These are phyloP conservation scores for Aurifilum marmelostoma DNA, from an alignment of 2,329 filamentous ascomycete species.

Conservation along the genomic window DNA sequence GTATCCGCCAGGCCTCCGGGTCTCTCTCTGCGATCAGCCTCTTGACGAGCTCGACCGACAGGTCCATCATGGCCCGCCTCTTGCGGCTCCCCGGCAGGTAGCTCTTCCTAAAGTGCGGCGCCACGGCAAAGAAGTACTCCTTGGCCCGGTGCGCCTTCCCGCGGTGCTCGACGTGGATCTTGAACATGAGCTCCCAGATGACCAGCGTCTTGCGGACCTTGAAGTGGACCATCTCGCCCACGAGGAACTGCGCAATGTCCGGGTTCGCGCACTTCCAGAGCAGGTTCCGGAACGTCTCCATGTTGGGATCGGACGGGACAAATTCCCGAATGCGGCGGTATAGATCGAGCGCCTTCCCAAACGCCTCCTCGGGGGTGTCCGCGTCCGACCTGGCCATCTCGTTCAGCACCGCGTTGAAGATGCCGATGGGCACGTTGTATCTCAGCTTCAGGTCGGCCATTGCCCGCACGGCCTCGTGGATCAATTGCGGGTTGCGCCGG, in stretches of 20 bases:
- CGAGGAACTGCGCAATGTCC: slow-evolving; percentile 27
- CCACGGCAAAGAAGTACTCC: slow-evolving; percentile 25
- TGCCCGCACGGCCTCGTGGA: slow-evolving; percentile 56
- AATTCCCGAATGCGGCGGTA: slow-evolving; percentile 27
- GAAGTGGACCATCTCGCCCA: slow-evolving; percentile 29
- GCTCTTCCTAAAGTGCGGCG: slow-evolving; percentile 15
- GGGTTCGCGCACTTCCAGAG: slow-evolving; percentile 26
- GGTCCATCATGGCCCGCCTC: slow-evolving; percentile 23
- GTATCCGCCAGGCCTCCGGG: slow-evolving; percentile 28
- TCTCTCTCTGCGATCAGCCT: slow-evolving; percentile 28
- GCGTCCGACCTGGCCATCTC: slow-evolving; percentile 30
- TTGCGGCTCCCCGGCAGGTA: slow-evolving; percentile 14
- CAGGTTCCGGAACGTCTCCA: slow-evolving; percentile 25
- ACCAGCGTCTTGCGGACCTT: slow-evolving; percentile 18
- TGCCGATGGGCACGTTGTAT: slow-evolving; percentile 42
- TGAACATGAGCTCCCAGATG: slow-evolving; percentile 25
- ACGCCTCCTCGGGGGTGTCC: slow-evolving; percentile 17
- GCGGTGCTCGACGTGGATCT: slow-evolving; percentile 25
- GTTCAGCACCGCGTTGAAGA: slow-evolving; percentile 48
- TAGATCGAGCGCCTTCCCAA: slow-evolving; percentile 25
- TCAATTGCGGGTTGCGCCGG: slow-evolving; percentile 46
- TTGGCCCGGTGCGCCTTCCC: slow-evolving; percentile 24
- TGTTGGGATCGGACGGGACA: slow-evolving; percentile 20
- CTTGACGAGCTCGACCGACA: slow-evolving; percentile 27
- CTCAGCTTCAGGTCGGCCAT: slow-evolving; percentile 56